Conservation (phyloP, 306 rosid species). For the Rosa rugosa region DNA sequence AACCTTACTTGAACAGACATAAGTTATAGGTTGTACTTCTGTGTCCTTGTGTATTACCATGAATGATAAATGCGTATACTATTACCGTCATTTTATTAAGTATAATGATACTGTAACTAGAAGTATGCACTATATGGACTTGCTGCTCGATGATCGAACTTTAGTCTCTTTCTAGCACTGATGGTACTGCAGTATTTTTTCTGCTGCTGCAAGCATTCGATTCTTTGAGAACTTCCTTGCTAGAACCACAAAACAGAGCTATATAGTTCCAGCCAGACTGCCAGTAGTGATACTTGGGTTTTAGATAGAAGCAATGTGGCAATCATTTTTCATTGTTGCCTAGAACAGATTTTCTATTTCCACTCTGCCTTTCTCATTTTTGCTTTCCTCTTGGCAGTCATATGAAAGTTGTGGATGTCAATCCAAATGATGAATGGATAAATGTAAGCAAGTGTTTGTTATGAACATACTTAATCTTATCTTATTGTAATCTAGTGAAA, state of each 20-base stretch:
- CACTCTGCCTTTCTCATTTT: constrained; percentile 15
- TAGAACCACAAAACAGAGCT: constrained; percentile 7
- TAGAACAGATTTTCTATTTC: constrained; percentile 9
- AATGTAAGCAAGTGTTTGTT: constrained; percentile 62
- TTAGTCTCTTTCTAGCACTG: constrained; percentile 2
- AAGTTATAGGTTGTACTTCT: not conserved
- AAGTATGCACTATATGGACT: not conserved
- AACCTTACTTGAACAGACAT: not conserved
- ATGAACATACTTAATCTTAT: not conserved
- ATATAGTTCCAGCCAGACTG: constrained; percentile 16
- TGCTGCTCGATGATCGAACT: not conserved
- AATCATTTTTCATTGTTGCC: constrained; percentile 10
- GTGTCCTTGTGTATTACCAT: not conserved
- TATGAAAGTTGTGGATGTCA: constrained; percentile 90
- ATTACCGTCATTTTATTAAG: not conserved
- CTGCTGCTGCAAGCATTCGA: not conserved
- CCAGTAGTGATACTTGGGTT: constrained; percentile 14
- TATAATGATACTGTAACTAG: constrained; percentile 2
- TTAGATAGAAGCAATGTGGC: constrained; percentile 16
- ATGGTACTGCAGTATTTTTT: constrained; percentile 10
- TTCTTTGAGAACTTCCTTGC: not conserved
- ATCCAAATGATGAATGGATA: constrained; percentile 91
- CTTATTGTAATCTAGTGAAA: not conserved
- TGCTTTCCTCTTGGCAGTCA: constrained; percentile 61
- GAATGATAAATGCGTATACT: not conserved